These are phyloP conservation scores for Escovopsis sp. DNA, from an alignment of 2,329 filamentous ascomycete genomes.

Conservation along the genomic window DNA sequence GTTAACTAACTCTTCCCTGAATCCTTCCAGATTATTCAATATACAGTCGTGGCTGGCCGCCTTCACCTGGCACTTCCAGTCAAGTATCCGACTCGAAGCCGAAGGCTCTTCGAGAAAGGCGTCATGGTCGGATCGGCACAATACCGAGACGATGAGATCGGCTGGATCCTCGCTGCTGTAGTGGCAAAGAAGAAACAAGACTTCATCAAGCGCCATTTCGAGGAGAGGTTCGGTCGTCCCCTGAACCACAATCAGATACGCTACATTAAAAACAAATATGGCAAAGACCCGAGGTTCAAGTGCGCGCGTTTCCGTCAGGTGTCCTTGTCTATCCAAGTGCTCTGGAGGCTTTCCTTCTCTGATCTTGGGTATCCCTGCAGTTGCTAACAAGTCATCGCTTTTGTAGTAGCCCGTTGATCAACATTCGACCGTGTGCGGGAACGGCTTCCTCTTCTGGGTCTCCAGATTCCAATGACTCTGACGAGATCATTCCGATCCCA, in stretches of 20 bases:
- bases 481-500: no score
- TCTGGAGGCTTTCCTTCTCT: background rate
- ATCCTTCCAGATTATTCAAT: background rate
- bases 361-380: background rate
- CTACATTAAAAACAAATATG: constrained; percentile 27
- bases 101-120: background rate
- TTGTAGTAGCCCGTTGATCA: constrained; percentile 7
- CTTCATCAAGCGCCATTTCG: constrained; percentile 15
- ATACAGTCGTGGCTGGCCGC: background rate
- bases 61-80: background rate
- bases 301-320: constrained; percentile 10
- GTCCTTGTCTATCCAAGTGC: no score
- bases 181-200: constrained; percentile 13
- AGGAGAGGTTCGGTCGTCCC: constrained; percentile 13
- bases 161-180: constrained; percentile 18
- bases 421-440: constrained; percentile 3
- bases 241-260: constrained; percentile 22
- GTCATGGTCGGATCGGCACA: constrained; percentile 20
- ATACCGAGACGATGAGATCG: constrained; percentile 21
- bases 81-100: background rate
- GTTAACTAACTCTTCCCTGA: background rate
- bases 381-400: background rate
- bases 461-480: no score
- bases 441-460: background rate
- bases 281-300: constrained; percentile 24